Evolutionary conservation across 176 grass and related monocot species (phyloP).

Genomic region (Eleusine indica): DNA sequence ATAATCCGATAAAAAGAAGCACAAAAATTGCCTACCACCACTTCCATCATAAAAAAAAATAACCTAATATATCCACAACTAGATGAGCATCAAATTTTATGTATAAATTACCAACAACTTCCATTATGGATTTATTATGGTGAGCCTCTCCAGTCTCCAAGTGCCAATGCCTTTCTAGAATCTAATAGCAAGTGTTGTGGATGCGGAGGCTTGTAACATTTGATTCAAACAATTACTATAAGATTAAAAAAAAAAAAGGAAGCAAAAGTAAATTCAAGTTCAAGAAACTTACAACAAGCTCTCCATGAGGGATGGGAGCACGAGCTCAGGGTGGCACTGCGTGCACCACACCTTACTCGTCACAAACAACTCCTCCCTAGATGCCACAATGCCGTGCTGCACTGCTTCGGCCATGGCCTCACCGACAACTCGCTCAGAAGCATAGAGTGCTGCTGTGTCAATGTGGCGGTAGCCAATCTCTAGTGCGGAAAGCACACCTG

Average conservation of each 20-base stretch:
- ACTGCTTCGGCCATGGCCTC: constrained; percentile 47
- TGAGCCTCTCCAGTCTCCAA: no score
- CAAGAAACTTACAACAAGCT: constrained; percentile 57
- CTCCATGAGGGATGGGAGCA: constrained; percentile 58
- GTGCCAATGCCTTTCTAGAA: no score
- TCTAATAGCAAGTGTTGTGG: no score
- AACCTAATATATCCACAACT: no score
- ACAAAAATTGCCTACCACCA: no score
- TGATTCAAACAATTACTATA: not conserved
- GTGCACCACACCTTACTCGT: constrained; percentile 78
- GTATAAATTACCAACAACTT: no score
- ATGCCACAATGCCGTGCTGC: constrained; percentile 37
- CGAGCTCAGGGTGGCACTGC: constrained; percentile 61
- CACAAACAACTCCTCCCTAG: constrained; percentile 57
- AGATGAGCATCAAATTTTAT: no score
- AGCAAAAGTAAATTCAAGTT: not conserved
- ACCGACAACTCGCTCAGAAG: constrained; percentile 47
- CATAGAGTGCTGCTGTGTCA: constrained; percentile 54
- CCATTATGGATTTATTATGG: no score
- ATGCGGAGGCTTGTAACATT: not conserved
- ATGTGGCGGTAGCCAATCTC: constrained; percentile 70
- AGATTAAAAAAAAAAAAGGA: not conserved
- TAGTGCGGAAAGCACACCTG: constrained; percentile 40
- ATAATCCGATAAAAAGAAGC: no score
- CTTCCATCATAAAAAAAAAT: no score